These are phyloP conservation scores for Phytophthora sojae DNA, from an alignment of 352 stramenopile species.

Conservation along the genomic window DNA sequence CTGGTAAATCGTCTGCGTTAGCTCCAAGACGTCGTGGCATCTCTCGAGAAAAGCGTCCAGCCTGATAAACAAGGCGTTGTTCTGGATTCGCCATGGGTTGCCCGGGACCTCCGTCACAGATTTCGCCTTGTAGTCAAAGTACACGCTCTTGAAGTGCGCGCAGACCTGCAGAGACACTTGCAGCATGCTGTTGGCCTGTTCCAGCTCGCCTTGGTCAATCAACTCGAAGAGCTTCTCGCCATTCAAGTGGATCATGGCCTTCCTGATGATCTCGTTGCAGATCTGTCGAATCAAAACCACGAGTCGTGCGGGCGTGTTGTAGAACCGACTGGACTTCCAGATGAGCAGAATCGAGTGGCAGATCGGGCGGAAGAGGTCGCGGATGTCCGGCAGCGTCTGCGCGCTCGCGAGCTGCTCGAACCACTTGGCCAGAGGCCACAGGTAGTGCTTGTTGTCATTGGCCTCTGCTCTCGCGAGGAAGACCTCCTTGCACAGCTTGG, in stretches of 20 bases:
- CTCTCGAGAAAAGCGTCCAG: conserved; percentile 92
- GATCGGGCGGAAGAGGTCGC: conserved; percentile 84
- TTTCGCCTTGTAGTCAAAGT: conserved; percentile 94
- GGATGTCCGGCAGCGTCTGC: conserved; percentile 61
- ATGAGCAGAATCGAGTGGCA: conserved; percentile 90
- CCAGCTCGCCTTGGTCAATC: conserved; percentile 77
- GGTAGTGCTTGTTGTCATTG: conserved; percentile 89
- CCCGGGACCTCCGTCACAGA: conserved; percentile 78
- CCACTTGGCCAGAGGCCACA: conserved; percentile 77
- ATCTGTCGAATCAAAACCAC: conserved; percentile 91
- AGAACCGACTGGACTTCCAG: conserved; percentile 93
- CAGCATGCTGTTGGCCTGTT: conserved; percentile 79
- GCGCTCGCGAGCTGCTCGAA: conserved; percentile 54
- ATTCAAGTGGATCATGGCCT: conserved; percentile 76
- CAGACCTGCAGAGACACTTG: conserved; percentile 81
- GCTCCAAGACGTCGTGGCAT: conserved; percentile 91
- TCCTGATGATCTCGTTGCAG: conserved; percentile 90
- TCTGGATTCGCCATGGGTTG: conserved; percentile 93
- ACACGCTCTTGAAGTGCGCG: conserved; percentile 91
- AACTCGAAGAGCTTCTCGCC: conserved; percentile 84
- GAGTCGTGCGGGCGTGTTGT: conserved; percentile 90
- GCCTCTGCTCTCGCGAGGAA: conserved; percentile 89
- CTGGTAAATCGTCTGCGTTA: conserved; percentile 91
- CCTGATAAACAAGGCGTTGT: conserved; percentile 92
- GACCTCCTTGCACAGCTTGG: conserved; percentile 93